These are phyloP conservation scores for Epichloe sibirici DNA, from an alignment of 2,329 filamentous ascomycete genomes.

Conservation along the genomic window DNA sequence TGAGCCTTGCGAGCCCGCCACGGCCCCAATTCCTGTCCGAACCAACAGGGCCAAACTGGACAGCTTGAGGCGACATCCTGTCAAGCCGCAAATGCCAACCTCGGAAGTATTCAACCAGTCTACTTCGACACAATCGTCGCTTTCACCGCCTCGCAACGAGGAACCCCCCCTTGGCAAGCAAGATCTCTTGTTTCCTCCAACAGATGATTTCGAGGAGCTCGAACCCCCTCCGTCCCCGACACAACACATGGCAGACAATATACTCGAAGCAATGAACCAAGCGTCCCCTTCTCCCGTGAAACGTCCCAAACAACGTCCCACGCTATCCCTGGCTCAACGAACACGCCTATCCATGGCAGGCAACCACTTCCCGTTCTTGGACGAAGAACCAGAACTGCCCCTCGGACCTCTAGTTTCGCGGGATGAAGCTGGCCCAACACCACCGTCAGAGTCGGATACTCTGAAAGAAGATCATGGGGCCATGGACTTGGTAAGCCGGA, in stretches of 20 bases:
- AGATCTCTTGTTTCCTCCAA: background rate
- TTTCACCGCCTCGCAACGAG: background rate
- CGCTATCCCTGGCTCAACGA: conserved; percentile 59
- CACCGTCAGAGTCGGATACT: background rate
- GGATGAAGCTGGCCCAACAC: background rate
- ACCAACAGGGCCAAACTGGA: conserved; percentile 14
- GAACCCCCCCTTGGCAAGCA: background rate
- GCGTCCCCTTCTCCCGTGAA: conserved; percentile 47
- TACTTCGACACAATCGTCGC: background rate
- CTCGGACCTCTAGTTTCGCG: conserved; percentile 5
- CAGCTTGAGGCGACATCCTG: conserved; percentile 11
- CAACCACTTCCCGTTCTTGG: conserved; percentile 29
- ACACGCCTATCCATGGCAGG: conserved; percentile 71
- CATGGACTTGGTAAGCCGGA: conserved; percentile 42
- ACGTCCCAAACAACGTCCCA: conserved; percentile 34
- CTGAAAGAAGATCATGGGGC: conserved; percentile 11
- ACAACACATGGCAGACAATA: conserved; percentile 42
- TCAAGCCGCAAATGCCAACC: conserved; percentile 17
- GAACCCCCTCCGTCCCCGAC: conserved; percentile 25
- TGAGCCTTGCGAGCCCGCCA: conserved; percentile 17
- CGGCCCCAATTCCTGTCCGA: conserved; percentile 11
- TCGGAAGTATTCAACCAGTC: conserved; percentile 10
- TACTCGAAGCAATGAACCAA: conserved; percentile 41
- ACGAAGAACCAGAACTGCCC: conserved; percentile 18
- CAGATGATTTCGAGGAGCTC: conserved; percentile 1